phyloP scores from a whole-genome alignment of 176 grass and related monocot species.

The Aechmea fasciata region DNA sequence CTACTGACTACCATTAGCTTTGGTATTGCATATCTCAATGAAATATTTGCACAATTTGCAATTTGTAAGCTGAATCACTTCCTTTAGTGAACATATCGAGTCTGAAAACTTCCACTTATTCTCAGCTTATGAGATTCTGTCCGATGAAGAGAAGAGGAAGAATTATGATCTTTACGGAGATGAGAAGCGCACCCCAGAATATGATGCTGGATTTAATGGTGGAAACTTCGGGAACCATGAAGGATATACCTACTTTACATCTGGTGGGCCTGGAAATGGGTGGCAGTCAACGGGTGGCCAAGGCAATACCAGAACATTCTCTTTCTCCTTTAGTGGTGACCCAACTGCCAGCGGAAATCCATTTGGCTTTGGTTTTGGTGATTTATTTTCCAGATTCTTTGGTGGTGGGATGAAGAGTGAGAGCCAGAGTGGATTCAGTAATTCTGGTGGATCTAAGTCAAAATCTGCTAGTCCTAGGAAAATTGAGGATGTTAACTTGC shows the following conservation, averaged over 20 bases:
- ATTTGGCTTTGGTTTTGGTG: conserved; percentile 56
- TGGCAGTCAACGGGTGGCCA: conserved; percentile 67
- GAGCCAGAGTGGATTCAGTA: conserved; percentile 37
- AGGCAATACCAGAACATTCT: conserved; percentile 61
- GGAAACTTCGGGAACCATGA: conserved; percentile 53
- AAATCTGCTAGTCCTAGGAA: conserved; percentile 30
- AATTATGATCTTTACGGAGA: conserved; percentile 84
- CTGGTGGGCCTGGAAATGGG: conserved; percentile 37
- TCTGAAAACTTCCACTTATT: conserved; percentile 6
- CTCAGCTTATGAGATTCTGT: conserved; percentile 88
- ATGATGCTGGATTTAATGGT: conserved; percentile 48
- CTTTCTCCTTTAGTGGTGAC: conserved; percentile 78
- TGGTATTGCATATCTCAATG: not conserved
- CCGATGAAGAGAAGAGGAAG: conserved; percentile 98
- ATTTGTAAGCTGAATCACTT: not conserved
- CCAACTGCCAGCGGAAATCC: conserved; percentile 42
- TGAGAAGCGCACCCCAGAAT: conserved; percentile 57
- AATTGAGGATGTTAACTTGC: conserved; percentile 54
- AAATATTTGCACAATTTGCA: not conserved
- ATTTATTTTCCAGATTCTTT: conserved; percentile 91
- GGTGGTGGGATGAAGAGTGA: conserved; percentile 37
- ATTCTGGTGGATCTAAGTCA: conserved; percentile 30
- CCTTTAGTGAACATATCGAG: not conserved
- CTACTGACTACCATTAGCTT: not conserved
- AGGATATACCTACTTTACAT: conserved; percentile 57